Evolutionary conservation across 2,329 filamentous ascomycete species (phyloP), one percentile per base, ranked within the genome.

Genomic region (Sclerotinia borealis): DNA sequence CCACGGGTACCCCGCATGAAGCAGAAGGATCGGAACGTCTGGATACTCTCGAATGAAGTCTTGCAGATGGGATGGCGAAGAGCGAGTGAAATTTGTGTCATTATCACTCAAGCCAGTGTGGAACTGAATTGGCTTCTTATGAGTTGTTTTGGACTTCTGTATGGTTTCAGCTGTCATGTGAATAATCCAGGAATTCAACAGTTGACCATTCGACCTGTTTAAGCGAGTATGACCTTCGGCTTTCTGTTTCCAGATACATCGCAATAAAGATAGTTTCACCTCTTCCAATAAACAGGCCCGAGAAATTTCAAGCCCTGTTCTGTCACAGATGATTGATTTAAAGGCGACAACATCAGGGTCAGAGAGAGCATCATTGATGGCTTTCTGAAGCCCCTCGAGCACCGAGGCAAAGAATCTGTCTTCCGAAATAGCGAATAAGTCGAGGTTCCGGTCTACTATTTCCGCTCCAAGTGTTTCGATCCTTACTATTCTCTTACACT

Each of bases 91-190:
- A 5, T 80, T 83, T 58, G 95, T 88, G 70, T 95, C 91, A 68
- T 87, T 90, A 71, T 95, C 91, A 0, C 91, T 91, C 0, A 95
- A 80, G 0, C 91, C 91, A 0, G 90, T 95, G 71, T 96, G 91
- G 67, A 96, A 89, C 71, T 96, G 91, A 15, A 96, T 78, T 0
- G 91, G 90, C 72, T 93, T 95, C 63, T 83, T 83, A 63, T 75
- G 69, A 1, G 76, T 75, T 13, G n/a, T 47, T 3, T 73, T 73
- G 37, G 77, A 75, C 43, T 79, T 76, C 10, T 78, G 75, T 59
- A 93, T 81, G 34, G 86, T 73, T 51, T 81, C 78, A 8, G 91
- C 85, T 0, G 86, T 81, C 36, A 81, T 79, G 61, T 89, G 82
- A 1, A 95, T 85, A 3, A 93, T 75, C 65, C 85, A 83, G 65